phyloP scores from a whole-genome alignment of 345 rosid species.

The Syzygium jambos region DNA sequence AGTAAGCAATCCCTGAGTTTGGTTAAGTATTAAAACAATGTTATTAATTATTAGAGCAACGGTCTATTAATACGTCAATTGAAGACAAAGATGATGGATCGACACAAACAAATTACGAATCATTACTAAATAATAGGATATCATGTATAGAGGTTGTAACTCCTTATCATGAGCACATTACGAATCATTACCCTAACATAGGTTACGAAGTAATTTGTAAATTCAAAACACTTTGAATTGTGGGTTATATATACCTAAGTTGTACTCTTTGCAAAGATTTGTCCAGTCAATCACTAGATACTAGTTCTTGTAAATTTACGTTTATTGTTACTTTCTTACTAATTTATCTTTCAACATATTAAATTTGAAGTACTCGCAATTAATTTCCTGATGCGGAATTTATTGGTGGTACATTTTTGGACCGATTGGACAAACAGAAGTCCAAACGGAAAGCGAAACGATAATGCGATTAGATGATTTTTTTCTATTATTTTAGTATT shows the following conservation, averaged over 20 bases:
- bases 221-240: not conserved
- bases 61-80: not conserved
- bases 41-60: not conserved
- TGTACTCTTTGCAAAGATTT: not conserved
- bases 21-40: not conserved
- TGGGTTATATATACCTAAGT: too few species aligned
- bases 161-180: too few species aligned
- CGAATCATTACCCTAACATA: rapidly evolving
- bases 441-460: too few species aligned
- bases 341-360: not conserved
- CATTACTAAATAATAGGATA: not conserved
- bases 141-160: not conserved
- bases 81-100: not conserved
- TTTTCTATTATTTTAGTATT: too few species aligned
- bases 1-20: not conserved
- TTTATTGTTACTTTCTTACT: not conserved
- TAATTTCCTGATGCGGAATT: too few species aligned
- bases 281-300: not conserved
- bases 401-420: too few species aligned
- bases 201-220: not conserved
- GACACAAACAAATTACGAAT: not conserved
- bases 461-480: too few species aligned
- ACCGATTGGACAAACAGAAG: too few species aligned
- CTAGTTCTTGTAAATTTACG: not conserved
- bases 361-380: not conserved